These are phyloP conservation scores for Aphanoascus verrucosus DNA, from an alignment of 2,329 filamentous ascomycete genomes.

Conservation along the genomic window DNA sequence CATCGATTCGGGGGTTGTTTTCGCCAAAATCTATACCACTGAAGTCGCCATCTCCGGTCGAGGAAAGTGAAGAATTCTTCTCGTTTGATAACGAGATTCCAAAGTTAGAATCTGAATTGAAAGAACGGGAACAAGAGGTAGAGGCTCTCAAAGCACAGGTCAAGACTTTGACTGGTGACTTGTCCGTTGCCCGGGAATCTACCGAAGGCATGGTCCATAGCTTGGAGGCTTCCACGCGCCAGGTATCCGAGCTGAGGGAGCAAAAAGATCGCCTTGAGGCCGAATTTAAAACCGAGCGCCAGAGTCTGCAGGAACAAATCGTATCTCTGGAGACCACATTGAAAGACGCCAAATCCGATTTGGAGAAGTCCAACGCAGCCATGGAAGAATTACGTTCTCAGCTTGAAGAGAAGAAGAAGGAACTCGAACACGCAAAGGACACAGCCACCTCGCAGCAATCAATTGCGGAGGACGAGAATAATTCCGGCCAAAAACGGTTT, in stretches of 20 bases:
- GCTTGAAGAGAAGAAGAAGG: constrained; percentile 33
- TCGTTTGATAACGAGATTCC: constrained; percentile 84
- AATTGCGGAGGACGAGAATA: constrained; percentile 27
- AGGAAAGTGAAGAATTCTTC: constrained; percentile 63
- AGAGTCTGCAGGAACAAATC: constrained; percentile 32
- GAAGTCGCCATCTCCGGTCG: constrained; percentile 21
- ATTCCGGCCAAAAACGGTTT: constrained; percentile 41
- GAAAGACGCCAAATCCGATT: constrained; percentile 23
- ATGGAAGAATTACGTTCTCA: constrained; percentile 29
- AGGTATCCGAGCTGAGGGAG: constrained; percentile 48
- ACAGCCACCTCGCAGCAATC: constrained; percentile 7
- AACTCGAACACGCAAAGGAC: constrained; percentile 28
- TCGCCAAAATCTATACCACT: constrained; percentile 29
- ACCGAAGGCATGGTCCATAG: constrained; percentile 54
- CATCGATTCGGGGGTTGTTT: constrained; percentile 29
- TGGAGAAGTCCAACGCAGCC: constrained; percentile 23
- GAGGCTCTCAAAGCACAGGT: constrained; percentile 60
- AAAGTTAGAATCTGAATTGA: constrained; percentile 63
- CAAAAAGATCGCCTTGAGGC: constrained; percentile 40
- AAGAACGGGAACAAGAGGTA: constrained; percentile 60
- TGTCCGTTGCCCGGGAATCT: constrained; percentile 61
- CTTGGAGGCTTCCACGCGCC: constrained; percentile 56
- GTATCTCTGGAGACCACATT: constrained; percentile 34
- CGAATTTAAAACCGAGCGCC: constrained; percentile 38
- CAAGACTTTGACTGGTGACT: constrained; percentile 55